Conservation (phyloP, 345 rosid genomes). For the Murraya koenigii region DNA sequence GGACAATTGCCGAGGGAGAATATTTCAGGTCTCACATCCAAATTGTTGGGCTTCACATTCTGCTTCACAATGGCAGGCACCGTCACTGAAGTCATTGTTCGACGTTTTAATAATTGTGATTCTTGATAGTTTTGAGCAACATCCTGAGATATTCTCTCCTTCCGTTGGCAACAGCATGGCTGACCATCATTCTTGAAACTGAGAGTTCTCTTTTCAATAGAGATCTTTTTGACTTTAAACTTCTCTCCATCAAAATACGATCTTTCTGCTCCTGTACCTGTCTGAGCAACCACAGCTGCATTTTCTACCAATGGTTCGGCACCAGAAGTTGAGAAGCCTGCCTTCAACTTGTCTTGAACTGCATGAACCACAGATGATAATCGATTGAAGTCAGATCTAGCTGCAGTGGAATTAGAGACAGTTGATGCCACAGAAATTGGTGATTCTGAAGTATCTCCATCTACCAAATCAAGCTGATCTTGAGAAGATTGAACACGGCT, state of each 20-base stretch:
- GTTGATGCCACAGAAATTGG: constrained; percentile 76
- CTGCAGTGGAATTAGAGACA: constrained; percentile 59
- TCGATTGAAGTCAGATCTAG: constrained; percentile 36
- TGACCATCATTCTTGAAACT: constrained; percentile 44
- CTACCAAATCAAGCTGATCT: constrained; percentile 62
- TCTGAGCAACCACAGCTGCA: constrained; percentile 36
- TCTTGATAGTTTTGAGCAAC: constrained; percentile 46
- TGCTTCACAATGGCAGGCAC: constrained; percentile 34
- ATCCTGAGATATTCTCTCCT: constrained; percentile 59
- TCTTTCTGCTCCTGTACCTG: constrained; percentile 28
- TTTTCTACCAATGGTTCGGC: constrained; percentile 34
- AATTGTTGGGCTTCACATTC: constrained; percentile 23
- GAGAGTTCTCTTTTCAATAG: constrained; percentile 43
- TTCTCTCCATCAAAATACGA: constrained; percentile 29
- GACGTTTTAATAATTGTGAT: constrained; percentile 55
- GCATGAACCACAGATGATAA: constrained; percentile 34
- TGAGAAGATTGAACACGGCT: constrained; percentile 77
- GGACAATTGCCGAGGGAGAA: constrained; percentile 31
- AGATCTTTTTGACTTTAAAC: constrained; percentile 27
- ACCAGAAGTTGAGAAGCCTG: constrained; percentile 30
- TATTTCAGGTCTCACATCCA: constrained; percentile 40
- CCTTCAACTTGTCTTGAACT: constrained; percentile 33
- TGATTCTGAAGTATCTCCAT: constrained; percentile 80
- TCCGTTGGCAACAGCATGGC: constrained; percentile 91
- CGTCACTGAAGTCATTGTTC: constrained; percentile 42